Base-by-base conservation (phyloP, 331 rosid species). In the Malus hybrid region DNA sequence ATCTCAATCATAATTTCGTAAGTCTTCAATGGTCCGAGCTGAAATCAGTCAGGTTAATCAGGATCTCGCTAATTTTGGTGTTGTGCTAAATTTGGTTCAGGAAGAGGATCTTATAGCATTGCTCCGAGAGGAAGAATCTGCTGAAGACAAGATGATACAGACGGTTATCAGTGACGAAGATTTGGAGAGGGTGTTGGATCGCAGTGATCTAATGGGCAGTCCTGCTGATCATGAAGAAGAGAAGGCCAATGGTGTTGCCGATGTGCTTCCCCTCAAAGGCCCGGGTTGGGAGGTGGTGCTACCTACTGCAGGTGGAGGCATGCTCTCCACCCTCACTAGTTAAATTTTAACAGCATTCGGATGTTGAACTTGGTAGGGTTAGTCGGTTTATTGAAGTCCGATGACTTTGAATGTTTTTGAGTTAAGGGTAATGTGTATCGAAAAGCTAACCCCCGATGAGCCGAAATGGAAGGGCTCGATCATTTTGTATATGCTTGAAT, bases 271-370 rank as follows among this genome's bases (percentile, higher is more conserved):
- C 8, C 85, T 84, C 13, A 86, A 84, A 78, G 99, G 99, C 24
- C 97, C 97, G 53, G 99, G 99, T 39, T 95, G 99, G 99, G 97
- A 95, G 81, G 97, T 95, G 79, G 99, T 95, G 82, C 68, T 89
- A 65, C 88, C 99, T n/a, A 77, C 89, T n/a, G 86, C 90, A 0
- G 77, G 85, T 34, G 99, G 96, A 29, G 88, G 91, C 78, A 76
- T 94, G 92, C 99, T 95, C 30, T 92, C 99, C 61, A 86, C 97
- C 36, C 97, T 95, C 6, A 89, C 84, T 79, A 85, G 91, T 52
- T 95, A 52, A 52, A 52, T 52, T 70, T 39, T 39, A 70, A 42
- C 14, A 19, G 58, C 22, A 60, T 29, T 32, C 30, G 24, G 44
- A 28, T 24, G 20, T 29, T 72, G 58, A 68, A 66, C 74, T 70